Evolutionary conservation across 2,329 filamentous ascomycete genomes (phyloP), one percentile per base, ranked within the genome.

Genomic region (Calonectria pseudoreteaudii): DNA sequence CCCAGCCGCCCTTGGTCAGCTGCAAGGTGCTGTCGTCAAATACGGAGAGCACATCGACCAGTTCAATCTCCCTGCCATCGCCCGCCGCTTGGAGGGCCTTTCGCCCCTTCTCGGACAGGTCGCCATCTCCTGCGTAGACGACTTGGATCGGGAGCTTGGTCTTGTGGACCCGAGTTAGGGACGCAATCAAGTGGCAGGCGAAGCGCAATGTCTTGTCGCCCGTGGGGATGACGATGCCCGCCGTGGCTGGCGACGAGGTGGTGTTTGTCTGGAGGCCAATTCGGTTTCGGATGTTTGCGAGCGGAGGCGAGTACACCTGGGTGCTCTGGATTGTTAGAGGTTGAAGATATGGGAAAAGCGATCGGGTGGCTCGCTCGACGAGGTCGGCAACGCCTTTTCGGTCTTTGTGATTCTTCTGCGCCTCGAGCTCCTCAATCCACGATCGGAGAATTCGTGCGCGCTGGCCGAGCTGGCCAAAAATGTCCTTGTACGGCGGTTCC

Each of bases 171-270:
- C 72, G 71, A 26, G 81, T 81, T 4, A 86, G 64, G 2, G 82
- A 77, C 18, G 78, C 78, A 11, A 86, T 78, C 18, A 85, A 75
- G 67, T 86, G 85, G 50, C 82, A 83, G 11, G 84, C 83, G 31
- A 82, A 84, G 2, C 85, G 82, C 18, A 86, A 74, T 0, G 78
- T 80, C 23, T 78, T 77, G 2, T 78, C 78, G 11, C 84, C 82
- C 0, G 81, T 81, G 20, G 84, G 81, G 18, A 86, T 84, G 34
- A 86, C 83, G 34, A 86, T 83, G 4, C 84, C 84, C 71, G 79
- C 50, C 77, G 76, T 71, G 60, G 20, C 4, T 2, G 76, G 34
- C 4, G 56, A 1, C 9, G 78, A 79, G 1, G 76, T 70, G 1
- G 50, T 49, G 50, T 74, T 78, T 10, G 64, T 53, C 1, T 64